Base-by-base conservation (phyloP, 495 filamentous ascomycete species). In the Trypethelium eluteriae region DNA sequence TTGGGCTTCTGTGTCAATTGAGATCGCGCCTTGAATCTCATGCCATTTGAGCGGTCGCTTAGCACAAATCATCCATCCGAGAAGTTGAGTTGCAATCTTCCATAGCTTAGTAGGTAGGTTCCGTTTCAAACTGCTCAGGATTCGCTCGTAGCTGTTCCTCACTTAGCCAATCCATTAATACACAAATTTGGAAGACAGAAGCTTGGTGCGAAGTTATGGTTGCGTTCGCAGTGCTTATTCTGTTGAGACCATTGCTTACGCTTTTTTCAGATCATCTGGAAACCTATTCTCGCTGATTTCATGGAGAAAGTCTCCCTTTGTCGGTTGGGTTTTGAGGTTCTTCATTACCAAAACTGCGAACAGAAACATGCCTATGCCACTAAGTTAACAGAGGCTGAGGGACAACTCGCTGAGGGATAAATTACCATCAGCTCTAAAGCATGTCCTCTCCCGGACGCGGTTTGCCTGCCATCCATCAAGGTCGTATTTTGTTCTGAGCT, bases 301-400 rank as follows among this genome's bases (percentile, higher is more conserved):
- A 12, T 70, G 46, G 34, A 73, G 67, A 2, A 83, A 39, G 36
- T 72, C 39, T 16, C 64, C 64, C 38, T 61, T 39, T 7, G 70
- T 74, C 2, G 71, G 63, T 64, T 81, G 79, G 7, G 68, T 59
- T 2, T 71, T 50, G 16, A 83, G 66, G 62, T 82, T 78, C 12
- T 74, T 65, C 57, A 81, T 74, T 10, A 80, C 79, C 38, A 83
- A 70, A n/a, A 73, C 72, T 16, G 79, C 79, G 67, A 75, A 83
- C 4, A 83, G 70, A 70, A 82, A 83, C 79, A 82, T 82, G 14
- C 79, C 81, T 82, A 6, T 14, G 9, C 25, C 36, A 57, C 9
- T 35, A 67, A 16, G 44, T 53, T 56, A 44, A 18, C 47, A 11
- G 49, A 38, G 65, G 50, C 46, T 12, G 34, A 38, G 38, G 53